Percentiles rank a stretch among this genome's conserved stretches.
These are phyloP conservation scores for Bondarzewia mesenterica DNA, from an alignment of 1,284 basidiomycete genomes.

Conservation along the genomic window DNA sequence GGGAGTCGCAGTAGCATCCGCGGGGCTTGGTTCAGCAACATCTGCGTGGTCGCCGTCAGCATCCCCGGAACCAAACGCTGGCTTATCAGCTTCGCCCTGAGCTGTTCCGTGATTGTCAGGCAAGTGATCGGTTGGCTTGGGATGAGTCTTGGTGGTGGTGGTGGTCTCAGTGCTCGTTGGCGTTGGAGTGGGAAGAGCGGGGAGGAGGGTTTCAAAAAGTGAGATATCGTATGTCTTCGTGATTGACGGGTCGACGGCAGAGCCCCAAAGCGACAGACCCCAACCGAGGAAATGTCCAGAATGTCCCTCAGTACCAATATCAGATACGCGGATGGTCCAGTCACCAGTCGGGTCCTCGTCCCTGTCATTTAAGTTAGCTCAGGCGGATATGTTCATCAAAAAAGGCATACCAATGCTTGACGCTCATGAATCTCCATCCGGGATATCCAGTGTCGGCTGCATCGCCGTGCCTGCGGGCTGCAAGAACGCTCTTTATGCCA, in stretches of 20 bases:
- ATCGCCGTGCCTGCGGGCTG: conserved; percentile 68
- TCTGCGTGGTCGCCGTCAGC: conserved; percentile 18
- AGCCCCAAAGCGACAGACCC: conserved; percentile 93
- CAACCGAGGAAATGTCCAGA: conserved; percentile 85
- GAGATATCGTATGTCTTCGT: conserved; percentile 62
- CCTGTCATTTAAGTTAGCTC: conserved; percentile 39
- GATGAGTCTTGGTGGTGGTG: conserved; percentile 45
- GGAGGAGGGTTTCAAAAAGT: conserved; percentile 47
- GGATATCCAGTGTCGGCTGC: conserved; percentile 66
- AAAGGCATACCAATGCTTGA: conserved; percentile 88
- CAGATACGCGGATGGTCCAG: conserved; percentile 86
- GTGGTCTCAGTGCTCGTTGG: conserved; percentile 20
- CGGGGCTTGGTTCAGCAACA: conserved; percentile 11
- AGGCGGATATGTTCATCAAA: background rate
- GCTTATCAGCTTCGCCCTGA: conserved; percentile 60
- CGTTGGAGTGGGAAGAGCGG: conserved; percentile 30
- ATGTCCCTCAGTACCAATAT: conserved; percentile 51
- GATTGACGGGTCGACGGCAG: conserved; percentile 67
- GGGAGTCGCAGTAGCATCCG: conserved; percentile 18
- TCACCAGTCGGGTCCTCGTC: conserved; percentile 89
- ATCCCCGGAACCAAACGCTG: conserved; percentile 42
- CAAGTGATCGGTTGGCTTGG: conserved; percentile 85
- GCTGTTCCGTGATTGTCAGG: conserved; percentile 77
- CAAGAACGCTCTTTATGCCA: conserved; percentile 82
- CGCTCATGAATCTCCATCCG: conserved; percentile 96